These are phyloP conservation scores for Aphanomyces euteiches DNA, from an alignment of 352 stramenopile species.

Conservation along the genomic window DNA sequence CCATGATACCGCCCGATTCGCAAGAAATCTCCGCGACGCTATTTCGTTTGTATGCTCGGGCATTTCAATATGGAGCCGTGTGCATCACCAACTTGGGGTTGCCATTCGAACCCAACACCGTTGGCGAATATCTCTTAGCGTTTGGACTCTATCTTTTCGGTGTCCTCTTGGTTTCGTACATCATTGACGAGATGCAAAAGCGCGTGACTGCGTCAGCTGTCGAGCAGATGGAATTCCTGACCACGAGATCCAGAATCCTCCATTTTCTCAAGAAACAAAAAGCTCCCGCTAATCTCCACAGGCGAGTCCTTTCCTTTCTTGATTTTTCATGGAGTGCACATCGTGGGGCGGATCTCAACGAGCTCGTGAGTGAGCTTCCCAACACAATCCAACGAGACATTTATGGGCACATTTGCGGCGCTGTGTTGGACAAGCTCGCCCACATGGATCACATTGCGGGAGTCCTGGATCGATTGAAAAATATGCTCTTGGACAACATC, in stretches of 20 bases:
- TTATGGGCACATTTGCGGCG: conserved; percentile 53
- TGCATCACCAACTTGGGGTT: conserved; percentile 11
- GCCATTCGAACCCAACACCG: conserved; percentile 45
- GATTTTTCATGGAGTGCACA: conserved; percentile 71
- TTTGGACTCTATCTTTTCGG: conserved; percentile 62
- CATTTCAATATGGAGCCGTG: conserved; percentile 18
- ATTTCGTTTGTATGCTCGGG: background rate
- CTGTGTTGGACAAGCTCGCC: conserved; percentile 50
- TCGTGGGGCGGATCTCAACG: conserved; percentile 51
- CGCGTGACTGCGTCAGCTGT: conserved; percentile 63
- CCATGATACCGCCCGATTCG: background rate
- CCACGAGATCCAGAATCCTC: conserved; percentile 50
- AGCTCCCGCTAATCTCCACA: conserved; percentile 48
- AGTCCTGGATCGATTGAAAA: conserved; percentile 46
- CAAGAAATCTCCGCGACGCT: background rate
- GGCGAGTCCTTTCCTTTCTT: conserved; percentile 60
- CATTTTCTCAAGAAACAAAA: conserved; percentile 61
- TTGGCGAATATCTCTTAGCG: conserved; percentile 48
- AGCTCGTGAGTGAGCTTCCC: conserved; percentile 56
- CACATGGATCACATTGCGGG: conserved; percentile 45
- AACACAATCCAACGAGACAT: conserved; percentile 58
- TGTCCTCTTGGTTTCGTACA: conserved; percentile 63
- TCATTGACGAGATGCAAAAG: conserved; percentile 73
- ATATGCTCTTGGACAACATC: conserved; percentile 54
- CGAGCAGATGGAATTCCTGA: conserved; percentile 70